Evolutionary conservation across 352 stramenopile genomes (phyloP).

Genomic region (Globisporangium canariense): DNA sequence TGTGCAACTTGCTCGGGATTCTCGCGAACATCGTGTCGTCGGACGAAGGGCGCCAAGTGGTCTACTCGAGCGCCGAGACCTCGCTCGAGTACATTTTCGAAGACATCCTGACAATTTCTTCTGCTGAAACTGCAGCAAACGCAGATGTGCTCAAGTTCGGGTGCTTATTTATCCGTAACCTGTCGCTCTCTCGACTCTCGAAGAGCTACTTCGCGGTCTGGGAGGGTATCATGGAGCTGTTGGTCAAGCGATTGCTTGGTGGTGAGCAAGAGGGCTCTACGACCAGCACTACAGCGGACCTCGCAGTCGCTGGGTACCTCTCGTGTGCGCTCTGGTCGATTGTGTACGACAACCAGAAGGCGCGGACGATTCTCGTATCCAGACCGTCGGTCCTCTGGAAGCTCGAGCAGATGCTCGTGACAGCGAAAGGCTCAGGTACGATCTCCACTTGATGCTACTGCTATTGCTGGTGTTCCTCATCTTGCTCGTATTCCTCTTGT

Average conservation of each 20-base stretch:
- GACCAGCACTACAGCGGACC: neutral
- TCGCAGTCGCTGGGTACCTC: conserved; percentile 12
- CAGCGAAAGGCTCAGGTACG: conserved; percentile 20
- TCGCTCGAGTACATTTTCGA: conserved; percentile 37
- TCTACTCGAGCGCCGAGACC: conserved; percentile 31
- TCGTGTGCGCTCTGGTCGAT: conserved; percentile 49
- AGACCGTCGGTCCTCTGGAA: conserved; percentile 24
- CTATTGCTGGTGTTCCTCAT: neutral
- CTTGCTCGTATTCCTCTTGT: neutral
- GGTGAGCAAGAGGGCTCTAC: neutral
- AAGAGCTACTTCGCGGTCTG: conserved; percentile 62
- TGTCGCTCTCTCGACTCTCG: conserved; percentile 46
- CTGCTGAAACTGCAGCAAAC: conserved; percentile 9
- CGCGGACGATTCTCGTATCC: conserved; percentile 36
- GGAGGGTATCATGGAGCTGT: conserved; percentile 37
- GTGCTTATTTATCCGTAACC: conserved; percentile 53
- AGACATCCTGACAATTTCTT: conserved; percentile 34
- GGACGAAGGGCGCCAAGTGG: conserved; percentile 41
- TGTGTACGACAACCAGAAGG: conserved; percentile 66
- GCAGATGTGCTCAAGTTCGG: conserved; percentile 25
- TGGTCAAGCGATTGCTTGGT: conserved; percentile 31
- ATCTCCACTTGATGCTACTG: neutral
- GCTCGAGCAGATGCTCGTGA: conserved; percentile 29
- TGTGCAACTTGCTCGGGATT: conserved; percentile 45
- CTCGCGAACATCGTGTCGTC: conserved; percentile 36